Evolutionary conservation across 2,329 filamentous ascomycete genomes (phyloP).

Genomic region (Zelopaecilomyces penicillatus): DNA sequence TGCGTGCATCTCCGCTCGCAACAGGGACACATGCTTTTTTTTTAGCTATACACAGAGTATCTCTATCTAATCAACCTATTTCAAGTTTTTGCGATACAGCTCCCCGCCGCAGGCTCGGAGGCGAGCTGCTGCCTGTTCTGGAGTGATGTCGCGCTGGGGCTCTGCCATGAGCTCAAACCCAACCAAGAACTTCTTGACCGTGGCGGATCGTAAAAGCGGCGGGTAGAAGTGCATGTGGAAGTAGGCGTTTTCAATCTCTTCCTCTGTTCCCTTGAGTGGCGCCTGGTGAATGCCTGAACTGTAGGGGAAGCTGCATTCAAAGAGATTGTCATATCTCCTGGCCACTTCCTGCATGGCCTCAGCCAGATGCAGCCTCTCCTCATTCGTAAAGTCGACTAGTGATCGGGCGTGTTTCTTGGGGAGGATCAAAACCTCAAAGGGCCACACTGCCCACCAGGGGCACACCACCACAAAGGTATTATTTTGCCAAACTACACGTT

Average conservation of each 20-base stretch:
- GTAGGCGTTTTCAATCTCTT: slow-evolving; percentile 81
- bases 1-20: too few relatives aligned
- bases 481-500: slow-evolving; percentile 86
- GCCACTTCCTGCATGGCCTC: slow-evolving; percentile 83
- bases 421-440: slow-evolving; percentile 88
- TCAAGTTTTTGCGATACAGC: slow-evolving; percentile 63
- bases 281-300: slow-evolving; percentile 96
- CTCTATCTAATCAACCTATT: slow-evolving; percentile 8
- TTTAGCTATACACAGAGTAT: too few relatives aligned
- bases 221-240: slow-evolving; percentile 98
- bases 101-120: slow-evolving; percentile 70
- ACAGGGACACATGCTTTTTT: too few relatives aligned
- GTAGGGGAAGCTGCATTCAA: slow-evolving; percentile 94
- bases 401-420: slow-evolving; percentile 77
- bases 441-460: slow-evolving; percentile 98
- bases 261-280: slow-evolving; percentile 69
- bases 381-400: slow-evolving; percentile 67
- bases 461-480: slow-evolving; percentile 76
- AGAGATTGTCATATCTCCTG: slow-evolving; percentile 89
- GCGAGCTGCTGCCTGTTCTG: slow-evolving; percentile 80
- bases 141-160: slow-evolving; percentile 96
- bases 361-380: slow-evolving; percentile 67
- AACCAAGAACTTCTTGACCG: slow-evolving; percentile 91
- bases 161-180: slow-evolving; percentile 96
- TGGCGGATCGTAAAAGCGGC: slow-evolving; percentile 82